Evolutionary conservation across 495 filamentous ascomycete genomes (phyloP), one percentile per base, ranked within the genome.

Genomic region (Penicillium roqueforti): DNA sequence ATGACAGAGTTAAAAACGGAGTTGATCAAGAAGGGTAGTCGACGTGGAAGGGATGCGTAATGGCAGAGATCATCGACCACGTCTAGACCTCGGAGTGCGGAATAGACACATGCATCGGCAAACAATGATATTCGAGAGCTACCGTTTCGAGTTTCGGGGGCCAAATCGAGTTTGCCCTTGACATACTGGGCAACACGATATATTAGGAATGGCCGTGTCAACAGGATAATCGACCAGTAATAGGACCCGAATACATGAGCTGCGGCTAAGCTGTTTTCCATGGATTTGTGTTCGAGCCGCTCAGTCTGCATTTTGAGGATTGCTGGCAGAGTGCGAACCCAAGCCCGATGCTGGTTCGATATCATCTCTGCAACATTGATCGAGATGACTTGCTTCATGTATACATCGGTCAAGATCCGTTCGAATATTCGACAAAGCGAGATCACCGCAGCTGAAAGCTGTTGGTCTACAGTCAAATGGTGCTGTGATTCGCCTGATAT

Each of bases 1-100:
- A 89, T 73, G 3, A 85, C 84, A 3, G 85, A 85, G 31, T 86
- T 80, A 63, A 91, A 89, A 46, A 87, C 80, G 40, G 85, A 87
- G 61, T 89, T 87, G 53, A 88, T 83, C 56, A 87, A 67, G 50
- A 88, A 87, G 1, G 87, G 85, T 43, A 88, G 81, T 23, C 86
- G 74, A 39, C 75, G 80, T 0, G 87, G 83, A n/a, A 89, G 73
- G 53, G 86, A 84, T 10, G 74, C 62, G 14, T 75, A 79, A 50
- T 81, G 77, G 29, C 79, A 68, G 6, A 84, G 82, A 50, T 74
- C 75, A 51, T 83, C 78, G 5, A 85, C 74, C 19, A 86, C 71
- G 36, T 81, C 78, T 25, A 89, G 77, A 1, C 82, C 85, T 44
- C 86, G 82, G n/a, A 81, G 76, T 0, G 85, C 86, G 3, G 87